These are phyloP conservation scores for Xylariaceae sp. DNA, from an alignment of 2,329 filamentous ascomycete genomes.

Conservation along the genomic window DNA sequence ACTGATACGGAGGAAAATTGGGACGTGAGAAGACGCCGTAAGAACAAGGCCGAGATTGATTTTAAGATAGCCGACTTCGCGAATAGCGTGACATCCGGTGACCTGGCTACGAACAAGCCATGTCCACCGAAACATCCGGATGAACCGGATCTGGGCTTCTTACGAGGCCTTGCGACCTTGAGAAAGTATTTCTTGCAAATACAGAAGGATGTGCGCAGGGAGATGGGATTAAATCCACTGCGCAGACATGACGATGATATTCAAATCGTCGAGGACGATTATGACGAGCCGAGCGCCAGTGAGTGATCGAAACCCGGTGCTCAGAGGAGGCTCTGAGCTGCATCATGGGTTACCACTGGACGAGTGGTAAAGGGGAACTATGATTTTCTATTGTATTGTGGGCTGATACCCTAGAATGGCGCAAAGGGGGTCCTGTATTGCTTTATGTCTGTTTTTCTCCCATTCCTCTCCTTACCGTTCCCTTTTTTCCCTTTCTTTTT, in stretches of 20 bases:
- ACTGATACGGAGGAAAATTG: slow-evolving; percentile 54
- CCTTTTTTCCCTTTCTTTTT: not conserved
- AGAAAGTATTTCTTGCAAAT: slow-evolving; percentile 83
- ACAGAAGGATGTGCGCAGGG: slow-evolving; percentile 64
- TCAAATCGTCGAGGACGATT: slow-evolving; percentile 26
- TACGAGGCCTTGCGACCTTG: slow-evolving; percentile 75
- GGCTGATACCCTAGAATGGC: slow-evolving; percentile 26
- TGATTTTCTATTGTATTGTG: slow-evolving; percentile 17
- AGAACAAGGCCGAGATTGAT: slow-evolving; percentile 62
- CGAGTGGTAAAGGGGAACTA: not conserved
- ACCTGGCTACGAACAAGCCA: slow-evolving; percentile 54
- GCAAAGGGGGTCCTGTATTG: slow-evolving; percentile 15
- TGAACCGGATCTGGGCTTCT: slow-evolving; percentile 80
- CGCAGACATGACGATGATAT: slow-evolving; percentile 18
- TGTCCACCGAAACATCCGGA: slow-evolving; percentile 79
- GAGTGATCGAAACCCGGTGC: slow-evolving; percentile 20
- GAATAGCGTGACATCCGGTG: slow-evolving; percentile 89
- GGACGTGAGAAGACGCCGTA: slow-evolving; percentile 38
- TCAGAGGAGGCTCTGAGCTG: not conserved
- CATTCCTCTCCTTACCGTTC: not conserved
- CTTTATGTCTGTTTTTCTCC: slow-evolving; percentile 2
- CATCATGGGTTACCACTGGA: slow-evolving; percentile 1
- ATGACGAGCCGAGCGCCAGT: slow-evolving; percentile 25
- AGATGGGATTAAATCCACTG: slow-evolving; percentile 40
- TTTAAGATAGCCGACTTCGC: slow-evolving; percentile 98